phyloP scores from a whole-genome alignment of 2,329 filamentous ascomycete genomes.

The Apiospora koreana region DNA sequence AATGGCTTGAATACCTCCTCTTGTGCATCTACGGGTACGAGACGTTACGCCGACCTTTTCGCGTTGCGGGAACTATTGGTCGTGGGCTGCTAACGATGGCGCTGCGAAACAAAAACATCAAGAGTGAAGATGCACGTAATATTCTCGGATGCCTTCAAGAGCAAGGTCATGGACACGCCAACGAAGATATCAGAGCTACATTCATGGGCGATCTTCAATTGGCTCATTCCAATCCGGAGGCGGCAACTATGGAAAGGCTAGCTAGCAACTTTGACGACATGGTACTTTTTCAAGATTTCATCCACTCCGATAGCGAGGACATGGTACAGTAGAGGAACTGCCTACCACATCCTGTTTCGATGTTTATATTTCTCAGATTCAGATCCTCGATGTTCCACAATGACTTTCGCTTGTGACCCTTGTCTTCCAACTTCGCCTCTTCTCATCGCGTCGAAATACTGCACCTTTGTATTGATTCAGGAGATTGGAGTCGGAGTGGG shows the following conservation, averaged over 20 bases:
- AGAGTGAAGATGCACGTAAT: constrained; percentile 27
- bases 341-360: no score
- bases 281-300: constrained; percentile 34
- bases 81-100: constrained; percentile 38
- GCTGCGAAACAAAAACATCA: constrained; percentile 34
- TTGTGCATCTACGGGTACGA: constrained; percentile 43
- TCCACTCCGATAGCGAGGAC: not conserved
- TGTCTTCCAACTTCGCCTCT: no score
- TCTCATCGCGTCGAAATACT: no score
- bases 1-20: constrained; percentile 35
- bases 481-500: no score
- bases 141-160: constrained; percentile 33
- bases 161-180: constrained; percentile 18
- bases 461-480: no score
- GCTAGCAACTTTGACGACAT: constrained; percentile 35
- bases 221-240: constrained; percentile 34
- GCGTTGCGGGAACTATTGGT: constrained; percentile 35
- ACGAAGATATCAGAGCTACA: constrained; percentile 31
- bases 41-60: constrained; percentile 34
- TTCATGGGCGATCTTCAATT: constrained; percentile 39
- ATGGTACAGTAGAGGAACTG: not conserved
- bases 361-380: no score
- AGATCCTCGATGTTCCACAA: no score
- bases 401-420: no score
- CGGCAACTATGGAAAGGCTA: constrained; percentile 34